phyloP scores from a whole-genome alignment of 768 basidiomycete genomes.

The Macrocybe gigantea region DNA sequence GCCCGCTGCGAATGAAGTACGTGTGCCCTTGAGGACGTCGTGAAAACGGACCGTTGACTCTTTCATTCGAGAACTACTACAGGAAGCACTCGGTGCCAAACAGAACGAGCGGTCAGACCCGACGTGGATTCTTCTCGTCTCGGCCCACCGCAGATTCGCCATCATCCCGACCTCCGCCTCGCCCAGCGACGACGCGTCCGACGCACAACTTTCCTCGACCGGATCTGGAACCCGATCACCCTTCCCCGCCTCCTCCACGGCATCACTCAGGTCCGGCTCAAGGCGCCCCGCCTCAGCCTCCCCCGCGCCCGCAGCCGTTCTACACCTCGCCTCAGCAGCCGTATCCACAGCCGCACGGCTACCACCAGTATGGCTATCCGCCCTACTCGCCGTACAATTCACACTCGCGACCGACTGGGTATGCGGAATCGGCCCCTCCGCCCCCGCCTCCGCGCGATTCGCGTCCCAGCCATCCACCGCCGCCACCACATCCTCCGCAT shows the following conservation, averaged over 20 bases:
- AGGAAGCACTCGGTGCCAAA: constrained; percentile 59
- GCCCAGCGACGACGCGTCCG: constrained; percentile 21
- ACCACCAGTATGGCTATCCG: background rate
- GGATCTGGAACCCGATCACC: constrained; percentile 48
- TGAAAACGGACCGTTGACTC: background rate
- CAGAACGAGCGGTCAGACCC: constrained; percentile 22
- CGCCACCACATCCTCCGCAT: constrained; percentile 16
- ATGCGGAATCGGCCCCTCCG: background rate
- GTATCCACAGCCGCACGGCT: constrained; percentile 13
- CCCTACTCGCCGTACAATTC: constrained; percentile 13
- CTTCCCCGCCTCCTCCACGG: constrained; percentile 15
- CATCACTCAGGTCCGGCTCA: constrained; percentile 14
- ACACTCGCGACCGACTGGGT: background rate
- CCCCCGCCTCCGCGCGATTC: constrained; percentile 14
- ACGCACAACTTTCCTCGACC: constrained; percentile 49
- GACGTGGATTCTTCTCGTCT: constrained; percentile 41
- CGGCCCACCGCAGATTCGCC: constrained; percentile 23
- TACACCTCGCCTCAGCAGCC: constrained; percentile 14
- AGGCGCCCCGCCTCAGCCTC: constrained; percentile 11
- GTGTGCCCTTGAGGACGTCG: constrained; percentile 1
- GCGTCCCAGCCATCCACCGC: constrained; percentile 13
- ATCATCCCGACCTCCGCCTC: constrained; percentile 29
- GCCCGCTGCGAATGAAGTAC: constrained; percentile 50
- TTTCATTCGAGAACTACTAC: constrained; percentile 42
- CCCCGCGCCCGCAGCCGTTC: constrained; percentile 6